Evolutionary conservation across 257 asterid genomes (phyloP), one percentile per base, ranked within the genome.

Genomic region (Catharanthus roseus): DNA sequence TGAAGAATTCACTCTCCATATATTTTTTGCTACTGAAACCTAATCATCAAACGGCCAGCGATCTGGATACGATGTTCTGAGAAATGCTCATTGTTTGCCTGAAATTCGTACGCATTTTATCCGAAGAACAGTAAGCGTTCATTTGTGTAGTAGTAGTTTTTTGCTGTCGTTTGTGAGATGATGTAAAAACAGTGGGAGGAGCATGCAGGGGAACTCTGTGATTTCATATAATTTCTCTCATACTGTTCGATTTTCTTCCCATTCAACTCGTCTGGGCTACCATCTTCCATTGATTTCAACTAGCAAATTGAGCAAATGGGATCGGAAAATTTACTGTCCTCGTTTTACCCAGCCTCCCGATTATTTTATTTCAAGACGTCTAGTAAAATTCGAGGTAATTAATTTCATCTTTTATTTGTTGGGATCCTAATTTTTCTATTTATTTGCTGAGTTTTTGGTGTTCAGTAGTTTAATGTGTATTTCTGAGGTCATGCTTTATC

Each of bases 131-230:
- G 42, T 60, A 15, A 15, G 26, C 44, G 15, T 60, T 60, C 13
- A 33, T 24, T 58, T 38, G n/a, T 18, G 39, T 29, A 13, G 13
- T 13, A 58, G 41, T n/a, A n/a, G n/a, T n/a, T 33, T 61, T 61
- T 19, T 61, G 45, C 29, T 62, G 47, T 19, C 44, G 2, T n/a
- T n/a, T 31, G n/a, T 60, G 33, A 16, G 67, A 62, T 62, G 67
- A 62, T 62, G 67, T 62, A 34, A 62, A n/a, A 34, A 34, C 29
- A 19, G 67, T 29, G 18, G 8, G 8, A 38, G 29, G 47, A 62
- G 67, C 67, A 62, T 62, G 67, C 67, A 62, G 47, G 67, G 67
- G 67, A 62, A 62, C 16, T 34, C 47, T 33, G 67, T 61, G 44
- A 61, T 61, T 61, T 19, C 67, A 31, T 8, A 61, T 45, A 61